A percentile compares a stretch with the other conserved stretches of the same genome.
phyloP scores from a whole-genome alignment of 805 yeast species.

The Metschnikowia aberdeeniae region DNA sequence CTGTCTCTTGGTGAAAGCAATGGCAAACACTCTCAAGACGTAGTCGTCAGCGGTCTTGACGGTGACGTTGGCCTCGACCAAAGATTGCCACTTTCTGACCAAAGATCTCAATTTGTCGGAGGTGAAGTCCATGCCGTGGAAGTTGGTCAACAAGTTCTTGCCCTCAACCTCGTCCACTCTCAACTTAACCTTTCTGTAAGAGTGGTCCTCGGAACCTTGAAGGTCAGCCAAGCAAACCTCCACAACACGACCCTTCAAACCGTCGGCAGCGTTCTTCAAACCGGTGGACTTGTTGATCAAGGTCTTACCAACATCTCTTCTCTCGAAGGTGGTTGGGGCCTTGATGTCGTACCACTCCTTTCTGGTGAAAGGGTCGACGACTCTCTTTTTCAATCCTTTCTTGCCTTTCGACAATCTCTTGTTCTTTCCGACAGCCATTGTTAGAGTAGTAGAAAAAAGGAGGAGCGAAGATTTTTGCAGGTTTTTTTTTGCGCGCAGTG shows the following conservation, averaged over 20 bases:
- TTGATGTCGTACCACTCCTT: conserved; percentile 98
- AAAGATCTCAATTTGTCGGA: conserved; percentile 95
- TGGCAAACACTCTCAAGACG: conserved; percentile 92
- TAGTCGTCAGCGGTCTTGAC: conserved; percentile 98
- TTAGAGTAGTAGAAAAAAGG: conserved; percentile 4
- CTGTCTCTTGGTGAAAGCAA: conserved; percentile 98
- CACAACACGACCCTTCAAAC: conserved; percentile 95
- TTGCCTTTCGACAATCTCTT: conserved; percentile 85
- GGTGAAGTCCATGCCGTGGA: conserved; percentile 99
- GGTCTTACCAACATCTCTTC: conserved; percentile 98
- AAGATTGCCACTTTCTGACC: conserved; percentile 98
- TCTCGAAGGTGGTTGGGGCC: conserved; percentile 98
- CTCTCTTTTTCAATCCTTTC: conserved; percentile 99
- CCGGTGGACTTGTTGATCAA: conserved; percentile 98
- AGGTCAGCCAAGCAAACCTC: conserved; percentile 96
- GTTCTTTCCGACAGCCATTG: conserved; percentile 83
- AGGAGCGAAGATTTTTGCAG: conserved; percentile 1
- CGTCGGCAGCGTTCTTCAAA: conserved; percentile 96
- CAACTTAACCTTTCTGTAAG: conserved; percentile 94
- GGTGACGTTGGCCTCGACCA: conserved; percentile 96
- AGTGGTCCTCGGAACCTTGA: conserved; percentile 98
- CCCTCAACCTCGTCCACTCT: conserved; percentile 99
- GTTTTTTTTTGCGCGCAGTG: conserved; percentile 1
- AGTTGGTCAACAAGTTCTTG: conserved; percentile 96
- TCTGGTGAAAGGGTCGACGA: conserved; percentile 98